Evolutionary conservation across 2,329 filamentous ascomycete species (phyloP), one percentile per base, ranked within the genome.

Genomic region (Botryosphaeria dothidea): DNA sequence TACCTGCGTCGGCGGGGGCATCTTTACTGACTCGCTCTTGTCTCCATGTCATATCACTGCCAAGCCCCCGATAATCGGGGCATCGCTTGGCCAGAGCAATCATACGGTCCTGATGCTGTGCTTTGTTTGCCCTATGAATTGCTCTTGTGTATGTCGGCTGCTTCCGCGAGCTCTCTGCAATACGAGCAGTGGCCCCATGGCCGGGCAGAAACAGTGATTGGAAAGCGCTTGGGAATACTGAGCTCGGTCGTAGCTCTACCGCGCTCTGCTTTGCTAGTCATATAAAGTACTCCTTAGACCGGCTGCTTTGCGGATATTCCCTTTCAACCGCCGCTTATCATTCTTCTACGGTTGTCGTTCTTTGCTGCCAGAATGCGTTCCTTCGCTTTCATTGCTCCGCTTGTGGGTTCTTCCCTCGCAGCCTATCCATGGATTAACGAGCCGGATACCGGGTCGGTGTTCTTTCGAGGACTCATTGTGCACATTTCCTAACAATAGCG

Each of bases 391-490:
- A 21, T 58, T 17, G 21, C 23, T 23, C 54, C 54, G 4, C 45
- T 58, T 8, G 36, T 58, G 23, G 54, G 54, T 17, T 69, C 68
- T 34, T 73, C 71, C 57, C 69, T 76, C 27, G 75, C 73, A 56
- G 74, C 74, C 9, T 69, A 72, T 19, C 73, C 74, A 5, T 77
- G 74, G 56, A 29, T 75, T 49, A 72, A 76, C 48, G 74, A 77
- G 61, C 72, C 75, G 11, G 73, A 77, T 54, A 77, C 75, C 48
- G 75, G 75, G 45, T 56, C 8, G 25, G 52, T n/a, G 4, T 23
- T 17, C 31, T 21, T 1, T 41, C 34, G 8, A 23, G 15, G 21
- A 7, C 15, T 27, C 15, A 13, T 2, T n/a, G 8, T 8, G 1
- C 6, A 17, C n/a, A 11, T 9, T 38, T 4, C 15, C 52, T 56